phyloP scores from a whole-genome alignment of 306 rosid genomes.

The Cicer cuneatum region DNA sequence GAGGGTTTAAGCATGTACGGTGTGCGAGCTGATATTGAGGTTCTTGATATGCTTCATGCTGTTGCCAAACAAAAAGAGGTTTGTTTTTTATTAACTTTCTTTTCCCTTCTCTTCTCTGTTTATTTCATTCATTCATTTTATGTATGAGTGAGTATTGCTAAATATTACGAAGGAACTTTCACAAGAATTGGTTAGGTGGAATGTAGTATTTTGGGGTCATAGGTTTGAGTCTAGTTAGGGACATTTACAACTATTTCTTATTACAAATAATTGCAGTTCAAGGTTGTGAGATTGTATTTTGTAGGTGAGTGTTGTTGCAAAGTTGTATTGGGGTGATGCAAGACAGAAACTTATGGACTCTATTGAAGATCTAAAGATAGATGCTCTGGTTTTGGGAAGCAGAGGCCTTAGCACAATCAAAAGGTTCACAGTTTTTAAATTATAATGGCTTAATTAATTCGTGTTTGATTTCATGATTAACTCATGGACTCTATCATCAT shows the following conservation, averaged over 20 bases:
- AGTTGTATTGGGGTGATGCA: conserved; percentile 93
- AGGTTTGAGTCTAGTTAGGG: no score
- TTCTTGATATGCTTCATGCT: conserved; percentile 75
- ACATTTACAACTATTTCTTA: no score
- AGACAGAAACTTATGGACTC: conserved; percentile 85
- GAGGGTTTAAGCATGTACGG: conserved; percentile 60
- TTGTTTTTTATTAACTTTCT: not conserved
- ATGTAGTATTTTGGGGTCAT: no score
- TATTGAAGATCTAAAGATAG: conserved; percentile 78
- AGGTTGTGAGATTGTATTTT: conserved; percentile 2
- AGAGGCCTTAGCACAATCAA: conserved; percentile 76
- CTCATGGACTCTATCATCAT: no score
- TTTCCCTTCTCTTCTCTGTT: not conserved
- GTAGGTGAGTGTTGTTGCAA: conserved; percentile 64
- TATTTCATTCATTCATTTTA: not conserved
- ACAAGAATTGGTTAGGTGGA: no score
- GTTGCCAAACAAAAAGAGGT: conserved; percentile 81
- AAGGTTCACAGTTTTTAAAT: conserved; percentile 53
- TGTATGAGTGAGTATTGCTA: no score
- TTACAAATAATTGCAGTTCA: no score
- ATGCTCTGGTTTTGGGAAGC: conserved; percentile 88
- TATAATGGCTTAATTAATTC: no score
- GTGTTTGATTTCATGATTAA: no score
- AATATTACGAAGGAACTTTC: no score
- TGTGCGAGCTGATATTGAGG: conserved; percentile 66